Conservation (phyloP, 805 yeast genomes). For the Candida railenensis region DNA sequence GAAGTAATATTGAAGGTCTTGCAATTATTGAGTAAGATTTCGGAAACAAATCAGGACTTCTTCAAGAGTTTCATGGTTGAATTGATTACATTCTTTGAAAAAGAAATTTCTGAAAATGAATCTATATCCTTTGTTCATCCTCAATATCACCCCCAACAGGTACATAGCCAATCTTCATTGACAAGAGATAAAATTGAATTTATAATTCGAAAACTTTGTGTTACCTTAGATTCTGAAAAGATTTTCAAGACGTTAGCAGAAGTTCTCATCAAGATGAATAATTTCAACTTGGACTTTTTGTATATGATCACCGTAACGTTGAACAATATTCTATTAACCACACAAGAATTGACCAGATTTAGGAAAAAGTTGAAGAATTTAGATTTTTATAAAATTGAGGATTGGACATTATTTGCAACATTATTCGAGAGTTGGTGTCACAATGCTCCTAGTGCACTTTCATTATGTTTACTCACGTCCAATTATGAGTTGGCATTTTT, state of each 20-base stretch:
- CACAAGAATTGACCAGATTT: constrained; percentile 73
- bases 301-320: constrained; percentile 82
- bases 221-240: constrained; percentile 76
- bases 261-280: constrained; percentile 54
- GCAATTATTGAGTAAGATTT: constrained; percentile 69
- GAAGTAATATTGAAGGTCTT: constrained; percentile 74
- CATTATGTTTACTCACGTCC: constrained; percentile 82
- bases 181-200: constrained; percentile 61
- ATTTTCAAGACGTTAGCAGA: constrained; percentile 79
- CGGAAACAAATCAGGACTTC: constrained; percentile 72
- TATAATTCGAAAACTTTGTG: constrained; percentile 80
- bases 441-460: constrained; percentile 83
- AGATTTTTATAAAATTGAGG: constrained; percentile 54
- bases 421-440: constrained; percentile 90
- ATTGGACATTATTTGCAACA: constrained; percentile 67
- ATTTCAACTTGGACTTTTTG: constrained; percentile 65
- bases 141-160: neutral
- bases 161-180: neutral
- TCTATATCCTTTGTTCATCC: neutral
- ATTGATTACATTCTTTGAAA: constrained; percentile 65
- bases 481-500: constrained; percentile 84
- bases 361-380: constrained; percentile 61
- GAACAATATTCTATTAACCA: constrained; percentile 80
- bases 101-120: constrained; percentile 40
- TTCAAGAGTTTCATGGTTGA: constrained; percentile 75